These are phyloP conservation scores for Thraustochytrium striatum DNA, from an alignment of 352 stramenopile species.

Conservation along the genomic window DNA sequence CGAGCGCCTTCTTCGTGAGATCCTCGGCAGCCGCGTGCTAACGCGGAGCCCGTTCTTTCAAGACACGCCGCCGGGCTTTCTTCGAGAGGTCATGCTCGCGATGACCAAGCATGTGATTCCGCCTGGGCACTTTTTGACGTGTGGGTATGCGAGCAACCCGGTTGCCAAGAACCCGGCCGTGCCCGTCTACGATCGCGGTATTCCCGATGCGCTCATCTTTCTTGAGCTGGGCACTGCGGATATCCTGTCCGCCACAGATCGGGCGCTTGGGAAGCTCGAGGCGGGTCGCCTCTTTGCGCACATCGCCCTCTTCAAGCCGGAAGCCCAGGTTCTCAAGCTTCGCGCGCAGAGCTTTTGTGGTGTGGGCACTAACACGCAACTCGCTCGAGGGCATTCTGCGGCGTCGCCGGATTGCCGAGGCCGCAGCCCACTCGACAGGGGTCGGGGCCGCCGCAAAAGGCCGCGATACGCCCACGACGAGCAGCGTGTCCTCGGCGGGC, in stretches of 20 bases:
- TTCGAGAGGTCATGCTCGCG: background rate
- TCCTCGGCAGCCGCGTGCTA: background rate
- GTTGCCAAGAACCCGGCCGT: background rate
- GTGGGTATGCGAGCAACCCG: background rate
- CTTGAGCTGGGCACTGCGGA: slow-evolving; percentile 5
- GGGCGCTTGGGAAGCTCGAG: background rate
- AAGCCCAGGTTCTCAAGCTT: background rate
- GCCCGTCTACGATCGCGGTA: background rate
- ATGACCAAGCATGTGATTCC: slow-evolving; percentile 20
- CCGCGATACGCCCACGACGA: too few species aligned
- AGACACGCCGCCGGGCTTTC: background rate
- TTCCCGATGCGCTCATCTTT: slow-evolving; percentile 26
- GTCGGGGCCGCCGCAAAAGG: too few species aligned
- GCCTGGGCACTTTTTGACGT: slow-evolving; percentile 8
- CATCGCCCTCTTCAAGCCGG: slow-evolving; percentile 20
- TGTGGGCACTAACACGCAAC: slow-evolving; percentile 1
- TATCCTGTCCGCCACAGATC: background rate
- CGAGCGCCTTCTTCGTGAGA: slow-evolving; percentile 8
- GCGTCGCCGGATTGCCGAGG: too few species aligned
- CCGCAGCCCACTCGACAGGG: too few species aligned
- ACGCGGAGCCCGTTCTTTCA: background rate
- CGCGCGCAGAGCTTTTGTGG: slow-evolving; percentile 13
- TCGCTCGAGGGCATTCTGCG: too few species aligned
- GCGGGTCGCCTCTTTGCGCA: background rate
- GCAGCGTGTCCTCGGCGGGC: too few species aligned